Base-by-base conservation (phyloP, 1,284 basidiomycete genomes). In the Porogramme epimiltina region DNA sequence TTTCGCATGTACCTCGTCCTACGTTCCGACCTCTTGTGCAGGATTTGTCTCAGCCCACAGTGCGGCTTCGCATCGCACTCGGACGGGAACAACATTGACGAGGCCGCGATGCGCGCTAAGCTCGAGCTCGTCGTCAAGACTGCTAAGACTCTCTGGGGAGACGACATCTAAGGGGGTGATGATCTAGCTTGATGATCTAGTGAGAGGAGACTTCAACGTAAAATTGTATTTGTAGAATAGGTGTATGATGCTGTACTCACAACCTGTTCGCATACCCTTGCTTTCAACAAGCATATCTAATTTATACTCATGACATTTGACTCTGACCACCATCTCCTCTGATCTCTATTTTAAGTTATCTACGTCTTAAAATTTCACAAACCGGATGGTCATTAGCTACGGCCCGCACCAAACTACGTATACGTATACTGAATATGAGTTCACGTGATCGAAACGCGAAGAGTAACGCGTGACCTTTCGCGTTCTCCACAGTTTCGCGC, bases 51-150 rank as follows among this genome's bases (percentile, higher is more conserved):
- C 62, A 85, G 83, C 51, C 81, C 87, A 1, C 89, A 91, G 67
- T 91, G 89, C 58, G 89, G 88, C 2, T 91, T 90, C 62, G 83
- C 85, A 19, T 83, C 80, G 1, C 82, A 85, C 33, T 80, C 82
- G 62, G 79, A 87, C 54, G 86, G 86, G 0, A 87, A 87, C 62
- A 74, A 74, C 11, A 68, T 87, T 42, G 79, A 78, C 9, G 76
- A 81, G 62, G 74, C 81, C 58, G 81, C 84, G 41, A 59, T 67
- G 64, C 73, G 70, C 53, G 71, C 70, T 54, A 87, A 87, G 66
- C 66, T 87, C 6, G 44, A 62, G 1, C 67, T 85, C n/a, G 71
- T 84, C 31, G 71, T 74, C 3, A 67, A 79, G 47, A 72, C 78
- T 13, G 80, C 84, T 15, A 79, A 75, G 64, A 69, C 77, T 58